Conservation (phyloP, 352 stramenopile species). For the Phytophthora cryptogea region DNA sequence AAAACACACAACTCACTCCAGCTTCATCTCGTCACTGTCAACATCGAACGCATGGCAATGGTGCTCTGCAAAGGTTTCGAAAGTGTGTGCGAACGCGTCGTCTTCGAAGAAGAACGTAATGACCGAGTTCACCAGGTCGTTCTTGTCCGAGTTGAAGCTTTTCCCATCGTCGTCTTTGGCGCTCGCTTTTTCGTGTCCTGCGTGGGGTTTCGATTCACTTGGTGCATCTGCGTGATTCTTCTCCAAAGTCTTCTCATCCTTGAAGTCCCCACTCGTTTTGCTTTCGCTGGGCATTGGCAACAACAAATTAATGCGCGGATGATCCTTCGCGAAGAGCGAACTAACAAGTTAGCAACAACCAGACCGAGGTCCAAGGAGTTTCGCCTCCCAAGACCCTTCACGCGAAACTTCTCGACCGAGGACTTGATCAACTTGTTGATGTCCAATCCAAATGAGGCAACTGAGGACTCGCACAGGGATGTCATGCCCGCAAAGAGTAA, state of each 20-base stretch:
- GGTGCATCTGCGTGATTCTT: constrained; percentile 10
- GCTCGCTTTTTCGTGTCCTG: constrained; percentile 25
- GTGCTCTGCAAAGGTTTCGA: constrained; percentile 69
- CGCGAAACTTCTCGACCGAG: constrained; percentile 9
- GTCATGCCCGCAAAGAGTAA: background rate
- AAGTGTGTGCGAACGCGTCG: constrained; percentile 73
- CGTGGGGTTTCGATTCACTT: constrained; percentile 32
- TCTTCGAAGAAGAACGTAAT: constrained; percentile 84
- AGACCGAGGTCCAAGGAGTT: constrained; percentile 14
- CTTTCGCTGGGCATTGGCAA: constrained; percentile 41
- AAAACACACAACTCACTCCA: constrained; percentile 46
- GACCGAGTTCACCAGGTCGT: constrained; percentile 61
- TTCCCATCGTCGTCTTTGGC: constrained; percentile 38
- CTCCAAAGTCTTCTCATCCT: constrained; percentile 28
- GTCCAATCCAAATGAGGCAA: background rate
- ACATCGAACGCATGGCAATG: constrained; percentile 69
- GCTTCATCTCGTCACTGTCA: constrained; percentile 81
- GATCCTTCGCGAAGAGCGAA: background rate
- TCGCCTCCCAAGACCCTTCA: constrained; percentile 18
- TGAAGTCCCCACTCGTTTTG: constrained; percentile 32
- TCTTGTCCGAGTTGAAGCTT: constrained; percentile 22
- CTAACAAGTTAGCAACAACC: background rate
- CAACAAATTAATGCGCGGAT: background rate
- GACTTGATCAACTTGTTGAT: background rate
- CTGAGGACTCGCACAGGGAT: background rate